Evolutionary conservation across 1,284 basidiomycete genomes (phyloP).

Genomic region (Afroboletus lepidellus): DNA sequence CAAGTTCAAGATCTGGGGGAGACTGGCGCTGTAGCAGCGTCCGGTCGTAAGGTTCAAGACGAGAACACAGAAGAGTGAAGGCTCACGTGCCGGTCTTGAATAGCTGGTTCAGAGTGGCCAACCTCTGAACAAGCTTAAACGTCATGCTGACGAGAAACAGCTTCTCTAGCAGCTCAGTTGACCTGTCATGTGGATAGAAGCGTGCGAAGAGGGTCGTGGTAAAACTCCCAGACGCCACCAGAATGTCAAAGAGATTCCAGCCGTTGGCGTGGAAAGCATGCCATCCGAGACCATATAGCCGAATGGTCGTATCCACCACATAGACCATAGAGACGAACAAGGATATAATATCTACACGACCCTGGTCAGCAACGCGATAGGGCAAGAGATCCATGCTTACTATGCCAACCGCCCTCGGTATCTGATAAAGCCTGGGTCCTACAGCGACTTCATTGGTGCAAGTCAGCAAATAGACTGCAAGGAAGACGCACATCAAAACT

Average conservation of each 20-base stretch:
- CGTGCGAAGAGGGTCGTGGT: constrained; percentile 80
- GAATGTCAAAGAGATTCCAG: constrained; percentile 90
- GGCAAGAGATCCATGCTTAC: constrained; percentile 41
- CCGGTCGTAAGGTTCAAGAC: not conserved
- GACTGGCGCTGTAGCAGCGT: constrained; percentile 61
- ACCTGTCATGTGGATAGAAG: constrained; percentile 52
- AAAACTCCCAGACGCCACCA: constrained; percentile 82
- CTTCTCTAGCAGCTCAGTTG: constrained; percentile 81
- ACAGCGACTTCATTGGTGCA: not conserved
- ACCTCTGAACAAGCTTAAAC: constrained; percentile 92
- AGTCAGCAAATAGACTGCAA: not conserved
- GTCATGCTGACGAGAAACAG: constrained; percentile 92
- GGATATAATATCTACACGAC: constrained; percentile 66
- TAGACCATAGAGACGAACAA: constrained; percentile 76
- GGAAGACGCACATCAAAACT: constrained; percentile 70
- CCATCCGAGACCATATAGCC: constrained; percentile 85
- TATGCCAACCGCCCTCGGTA: constrained; percentile 61
- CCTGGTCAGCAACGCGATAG: constrained; percentile 8
- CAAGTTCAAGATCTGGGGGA: constrained; percentile 86
- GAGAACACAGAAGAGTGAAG: not conserved
- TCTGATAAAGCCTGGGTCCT: constrained; percentile 80
- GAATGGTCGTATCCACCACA: constrained; percentile 75
- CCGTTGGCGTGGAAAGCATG: constrained; percentile 82
- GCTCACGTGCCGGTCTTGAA: constrained; percentile 95
- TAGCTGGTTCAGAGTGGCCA: constrained; percentile 88